A percentile compares a stretch with the other conserved stretches of the same genome.
Conservation (phyloP, 306 rosid genomes). For the Clitoria ternatea region DNA sequence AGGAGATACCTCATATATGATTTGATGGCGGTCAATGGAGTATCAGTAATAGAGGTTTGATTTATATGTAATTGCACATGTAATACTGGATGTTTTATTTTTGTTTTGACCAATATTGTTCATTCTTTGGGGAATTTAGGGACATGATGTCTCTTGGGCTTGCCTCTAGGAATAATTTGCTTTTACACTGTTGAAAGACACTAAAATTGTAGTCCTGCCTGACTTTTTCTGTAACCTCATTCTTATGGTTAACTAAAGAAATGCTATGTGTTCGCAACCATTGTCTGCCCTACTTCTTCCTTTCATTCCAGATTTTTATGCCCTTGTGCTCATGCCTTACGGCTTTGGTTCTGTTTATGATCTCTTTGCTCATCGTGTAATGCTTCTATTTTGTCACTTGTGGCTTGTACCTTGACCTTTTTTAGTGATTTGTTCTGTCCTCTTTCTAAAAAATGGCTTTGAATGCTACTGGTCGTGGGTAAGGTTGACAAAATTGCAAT, state of each 20-base stretch:
- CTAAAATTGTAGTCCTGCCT: neutral
- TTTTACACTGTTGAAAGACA: slow-evolving; percentile 12
- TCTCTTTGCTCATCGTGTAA: too few species aligned
- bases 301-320: too few species aligned
- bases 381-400: too few species aligned
- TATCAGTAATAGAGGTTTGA: slow-evolving; percentile 70
- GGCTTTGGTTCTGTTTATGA: too few species aligned
- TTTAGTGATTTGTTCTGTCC: too few species aligned
- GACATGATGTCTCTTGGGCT: neutral
- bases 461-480: too few species aligned
- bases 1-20: slow-evolving; percentile 97
- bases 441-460: too few species aligned
- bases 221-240: neutral
- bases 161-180: neutral
- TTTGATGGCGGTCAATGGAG: slow-evolving; percentile 66
- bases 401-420: too few species aligned
- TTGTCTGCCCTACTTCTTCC: neutral
- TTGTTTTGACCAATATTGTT: neutral
- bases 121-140: neutral
- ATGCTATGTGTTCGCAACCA: too few species aligned
- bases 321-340: too few species aligned
- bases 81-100: slow-evolving; percentile 6
- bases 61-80: neutral
- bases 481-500: too few species aligned
- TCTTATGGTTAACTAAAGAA: slow-evolving; percentile 6